phyloP scores from a whole-genome alignment of 1,284 basidiomycete genomes.

The Agroathelia rolfsii region DNA sequence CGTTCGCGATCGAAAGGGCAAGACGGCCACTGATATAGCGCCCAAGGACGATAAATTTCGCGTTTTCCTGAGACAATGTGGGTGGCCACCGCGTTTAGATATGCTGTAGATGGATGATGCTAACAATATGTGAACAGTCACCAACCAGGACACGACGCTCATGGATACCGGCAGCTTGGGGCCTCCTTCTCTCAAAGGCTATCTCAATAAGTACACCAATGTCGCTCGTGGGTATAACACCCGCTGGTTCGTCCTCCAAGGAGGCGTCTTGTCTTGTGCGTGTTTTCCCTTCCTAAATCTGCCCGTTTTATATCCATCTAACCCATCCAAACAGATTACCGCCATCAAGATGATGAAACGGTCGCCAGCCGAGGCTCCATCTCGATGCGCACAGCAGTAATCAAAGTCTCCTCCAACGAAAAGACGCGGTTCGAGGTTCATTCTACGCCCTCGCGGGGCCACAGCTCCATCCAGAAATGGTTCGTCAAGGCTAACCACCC shows the following conservation, averaged over 20 bases:
- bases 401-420: constrained; percentile 39
- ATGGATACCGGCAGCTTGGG: constrained; percentile 38
- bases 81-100: no score
- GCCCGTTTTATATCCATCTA: background rate
- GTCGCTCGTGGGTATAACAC: constrained; percentile 87
- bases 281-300: constrained; percentile 15
- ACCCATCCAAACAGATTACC: constrained; percentile 54
- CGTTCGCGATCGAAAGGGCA: constrained; percentile 73
- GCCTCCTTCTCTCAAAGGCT: constrained; percentile 67
- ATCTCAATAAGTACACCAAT: constrained; percentile 85
- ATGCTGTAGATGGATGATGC: background rate
- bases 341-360: constrained; percentile 86
- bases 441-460: constrained; percentile 42
- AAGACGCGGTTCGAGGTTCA: constrained; percentile 80
- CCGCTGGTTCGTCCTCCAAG: constrained; percentile 89
- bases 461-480: constrained; percentile 56
- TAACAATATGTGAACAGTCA: constrained; percentile 35
- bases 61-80: constrained; percentile 80
- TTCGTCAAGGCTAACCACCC: constrained; percentile 88
- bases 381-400: constrained; percentile 71
- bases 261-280: constrained; percentile 77
- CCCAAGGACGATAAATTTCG: constrained; percentile 76
- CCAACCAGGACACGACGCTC: constrained; percentile 68
- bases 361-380: constrained; percentile 85
- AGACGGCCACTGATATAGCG: constrained; percentile 61